Conservation (phyloP, 345 rosid genomes). For the Nephelium lappaceum region DNA sequence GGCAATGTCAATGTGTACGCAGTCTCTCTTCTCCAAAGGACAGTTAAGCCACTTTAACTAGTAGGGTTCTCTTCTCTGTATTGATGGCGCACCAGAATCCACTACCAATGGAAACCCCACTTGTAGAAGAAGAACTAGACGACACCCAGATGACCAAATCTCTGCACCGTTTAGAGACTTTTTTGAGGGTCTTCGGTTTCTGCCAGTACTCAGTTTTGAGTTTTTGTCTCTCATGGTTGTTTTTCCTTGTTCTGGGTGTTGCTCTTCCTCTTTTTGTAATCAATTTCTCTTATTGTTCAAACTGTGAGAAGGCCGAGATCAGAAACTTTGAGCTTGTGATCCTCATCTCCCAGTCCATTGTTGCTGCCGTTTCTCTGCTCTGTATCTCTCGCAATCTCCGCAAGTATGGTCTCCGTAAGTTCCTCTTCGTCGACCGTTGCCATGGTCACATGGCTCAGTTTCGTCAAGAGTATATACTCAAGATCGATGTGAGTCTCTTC, state of each 20-base stretch:
- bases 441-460: conserved; percentile 30
- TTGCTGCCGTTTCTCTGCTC: conserved; percentile 35
- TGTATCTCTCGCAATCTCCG: conserved; percentile 40
- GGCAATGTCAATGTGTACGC: no score
- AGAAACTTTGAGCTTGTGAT: conserved; percentile 35
- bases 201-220: conserved; percentile 34
- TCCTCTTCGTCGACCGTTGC: conserved; percentile 41
- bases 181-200: conserved; percentile 36
- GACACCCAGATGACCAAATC: conserved; percentile 28
- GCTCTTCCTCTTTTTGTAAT: conserved; percentile 33
- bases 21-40: no score
- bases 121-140: conserved; percentile 15
- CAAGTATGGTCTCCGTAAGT: conserved; percentile 40
- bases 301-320: conserved; percentile 22
- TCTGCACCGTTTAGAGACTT: conserved; percentile 34
- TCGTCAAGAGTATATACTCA: conserved; percentile 29
- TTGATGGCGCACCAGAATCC: not conserved
- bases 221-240: conserved; percentile 35
- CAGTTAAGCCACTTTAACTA: no score
- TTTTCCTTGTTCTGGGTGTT: conserved; percentile 39
- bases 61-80: not conserved
- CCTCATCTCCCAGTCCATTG: conserved; percentile 36
- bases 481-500: conserved; percentile 32
- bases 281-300: conserved; percentile 16
- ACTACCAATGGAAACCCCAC: not conserved